Base-by-base conservation (phyloP, 352 stramenopile genomes). In the Globisporangium spiculum region DNA sequence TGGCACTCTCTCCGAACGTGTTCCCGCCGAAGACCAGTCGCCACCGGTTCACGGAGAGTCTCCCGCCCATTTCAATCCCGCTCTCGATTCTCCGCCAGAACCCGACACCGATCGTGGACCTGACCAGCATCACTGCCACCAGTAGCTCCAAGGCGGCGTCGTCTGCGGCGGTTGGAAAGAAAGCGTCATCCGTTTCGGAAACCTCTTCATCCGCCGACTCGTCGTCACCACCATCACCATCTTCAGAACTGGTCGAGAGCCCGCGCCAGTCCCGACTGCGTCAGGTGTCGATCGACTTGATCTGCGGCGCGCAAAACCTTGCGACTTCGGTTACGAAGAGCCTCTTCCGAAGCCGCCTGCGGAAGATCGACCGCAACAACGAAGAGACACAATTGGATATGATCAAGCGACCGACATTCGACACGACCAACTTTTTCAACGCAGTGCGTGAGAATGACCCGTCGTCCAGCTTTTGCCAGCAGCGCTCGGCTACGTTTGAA, bases 1-100 rank as follows among this genome's bases (percentile, higher is more conserved):
- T 94, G 88, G 75, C 88, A 34, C 75, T 93, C 32, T 94, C 86
- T 24, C 76, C 86, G 4, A 82, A 91, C 55, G 86, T 96, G 57
- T 93, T 94, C 65, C 88, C 88, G 26, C 84, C 86, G 20, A 94
- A 96, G 76, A 96, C 88, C 12, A 94, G 86, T 69, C 86, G 86
- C 64, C 88, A 96, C 69, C 77, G 83, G 9, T 93, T 96, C 63
- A 90, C 83, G 0, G 86, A 94, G 66, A 92, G 82, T 56, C 71
- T 96, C 6, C 86, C 88, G 36, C 88, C 88, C 5, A 89, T 96
- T 68, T 94, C 86, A 24, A 92, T 94, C 62, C 86, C 86, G 34
- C 71, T 96, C 8, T 91, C 79, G 8, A 74, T 92, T 27, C 70
- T 94, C 32, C 84, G 84, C 26, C 78, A 90, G 62, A 75, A 78